Evolutionary conservation across 306 rosid species (phyloP).

Genomic region (Dalbergia oliveri): DNA sequence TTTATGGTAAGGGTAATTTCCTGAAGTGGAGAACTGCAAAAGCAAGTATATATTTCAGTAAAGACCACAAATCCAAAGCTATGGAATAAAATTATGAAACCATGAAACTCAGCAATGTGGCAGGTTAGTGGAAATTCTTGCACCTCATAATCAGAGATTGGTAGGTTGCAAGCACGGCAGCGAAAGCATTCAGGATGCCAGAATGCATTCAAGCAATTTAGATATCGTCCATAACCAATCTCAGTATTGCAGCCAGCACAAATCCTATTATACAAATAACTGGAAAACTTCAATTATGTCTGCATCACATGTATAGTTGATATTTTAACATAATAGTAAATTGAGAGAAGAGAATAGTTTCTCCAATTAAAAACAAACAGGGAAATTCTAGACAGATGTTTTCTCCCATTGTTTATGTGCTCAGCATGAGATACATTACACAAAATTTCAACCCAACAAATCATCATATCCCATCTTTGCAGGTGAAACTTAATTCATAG

Average conservation of each 20-base stretch:
- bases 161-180: conserved; percentile 89
- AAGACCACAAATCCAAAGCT: conserved; percentile 18
- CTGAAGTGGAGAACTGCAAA: conserved; percentile 88
- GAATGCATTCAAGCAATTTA: conserved; percentile 86
- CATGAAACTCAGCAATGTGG: conserved; percentile 31
- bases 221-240: conserved; percentile 90
- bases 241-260: conserved; percentile 80
- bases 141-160: conserved; percentile 93
- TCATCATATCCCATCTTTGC: conserved; percentile 23
- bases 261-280: conserved; percentile 57
- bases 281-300: conserved; percentile 29
- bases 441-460: conserved; percentile 2
- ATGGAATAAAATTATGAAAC: conserved; percentile 19
- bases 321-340: background rate
- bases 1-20: conserved; percentile 88
- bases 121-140: conserved; percentile 28
- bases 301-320: conserved; percentile 19
- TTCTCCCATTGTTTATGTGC: conserved; percentile 21
- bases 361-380: conserved; percentile 29
- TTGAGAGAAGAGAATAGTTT: conserved; percentile 40
- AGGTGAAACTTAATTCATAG: conserved; percentile 39
- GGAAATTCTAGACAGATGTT: conserved; percentile 15
- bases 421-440: background rate
- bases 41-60: background rate
- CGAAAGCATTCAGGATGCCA: conserved; percentile 99